Conservation (phyloP, 129 eudicot genomes). For the Tanacetum coccineum region DNA sequence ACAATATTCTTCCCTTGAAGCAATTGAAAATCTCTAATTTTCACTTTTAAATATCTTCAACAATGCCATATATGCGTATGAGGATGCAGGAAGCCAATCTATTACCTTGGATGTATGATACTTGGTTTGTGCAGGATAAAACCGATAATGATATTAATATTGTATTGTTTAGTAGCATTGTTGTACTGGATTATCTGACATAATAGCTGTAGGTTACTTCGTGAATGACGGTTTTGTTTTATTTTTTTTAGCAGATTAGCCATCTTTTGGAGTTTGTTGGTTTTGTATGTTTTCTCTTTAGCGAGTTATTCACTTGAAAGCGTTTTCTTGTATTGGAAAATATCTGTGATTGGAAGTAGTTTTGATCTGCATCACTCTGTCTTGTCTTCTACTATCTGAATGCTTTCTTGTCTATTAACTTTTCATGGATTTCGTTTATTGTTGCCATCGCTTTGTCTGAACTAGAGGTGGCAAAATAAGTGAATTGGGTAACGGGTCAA, state of each 20-base stretch:
- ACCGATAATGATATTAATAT: not conserved
- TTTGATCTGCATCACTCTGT: not conserved
- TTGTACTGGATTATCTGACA: not conserved
- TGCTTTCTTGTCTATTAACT: conserved; percentile 1
- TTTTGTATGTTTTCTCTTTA: too few species aligned
- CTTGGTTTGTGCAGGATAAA: not conserved
- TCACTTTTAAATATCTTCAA: conserved; percentile 1
- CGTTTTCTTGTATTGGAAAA: conserved; percentile 6
- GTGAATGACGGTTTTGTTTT: not conserved
- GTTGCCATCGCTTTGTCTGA: too few species aligned
- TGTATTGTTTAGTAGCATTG: not conserved
- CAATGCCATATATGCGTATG: not conserved
- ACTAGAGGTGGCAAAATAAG: not conserved
- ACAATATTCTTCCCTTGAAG: conserved; percentile 56
- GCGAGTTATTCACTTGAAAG: too few species aligned
- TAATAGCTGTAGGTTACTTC: not conserved
- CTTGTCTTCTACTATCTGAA: not conserved
- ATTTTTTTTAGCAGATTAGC: not conserved
- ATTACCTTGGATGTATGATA: not conserved
- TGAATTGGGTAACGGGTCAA: not conserved
- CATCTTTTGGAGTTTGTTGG: too few species aligned
- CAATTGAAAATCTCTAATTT: conserved; percentile 49
- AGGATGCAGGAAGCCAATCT: not conserved
- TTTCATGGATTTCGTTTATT: not conserved
- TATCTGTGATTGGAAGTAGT: not conserved